Evolutionary conservation across 148 eudicot genomes (phyloP), one percentile per base, ranked within the genome.

Genomic region (Salicornia ramosissima): DNA sequence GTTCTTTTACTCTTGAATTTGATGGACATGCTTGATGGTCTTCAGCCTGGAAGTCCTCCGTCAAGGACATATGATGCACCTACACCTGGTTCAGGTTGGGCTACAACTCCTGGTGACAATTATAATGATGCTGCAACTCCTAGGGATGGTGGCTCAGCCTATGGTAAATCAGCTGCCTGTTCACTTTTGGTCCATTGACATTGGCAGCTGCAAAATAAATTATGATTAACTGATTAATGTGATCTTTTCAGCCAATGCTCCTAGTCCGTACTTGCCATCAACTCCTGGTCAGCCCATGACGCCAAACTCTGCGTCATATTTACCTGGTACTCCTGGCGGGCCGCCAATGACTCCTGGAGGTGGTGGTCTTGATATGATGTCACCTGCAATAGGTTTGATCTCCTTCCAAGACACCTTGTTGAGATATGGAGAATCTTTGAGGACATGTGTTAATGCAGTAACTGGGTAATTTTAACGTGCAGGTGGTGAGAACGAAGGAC

Each of bases 271-370:
- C 83, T 69, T 91, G 81, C 97, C 99, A 28, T 95, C 99, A 71
- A 91, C 99, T 22, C 99, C 99, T 73, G 97, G 90, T 24, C 96
- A 86, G 62, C 92, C 99, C 18, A 84, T 86, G 88, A 95, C 99
- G 39, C 99, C 99, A 58, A 88, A 91, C 72, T 95, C 99, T 39
- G 80, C 78, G 5, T 84, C 91, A 25, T 95, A 83, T 79, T 80
- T 91, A 65, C 99, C 97, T 77, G 91, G 97, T 71, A 95, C 99
- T 57, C 99, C 99, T 74, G 99, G 96, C 42, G 99, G 97, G 63
- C 99, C 89, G 70, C 99, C 99, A 3, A 95, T 91, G 99, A 95
- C 99, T 57, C 99, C 99, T 65, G 99, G 96, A 64, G 85, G 95
- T 66, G 91, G 88, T 69, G 96, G 93, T 52, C 82, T 95, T 82